These are phyloP conservation scores for Desmodesmus armatus DNA, from an alignment of 139 green algal species.

Conservation along the genomic window DNA sequence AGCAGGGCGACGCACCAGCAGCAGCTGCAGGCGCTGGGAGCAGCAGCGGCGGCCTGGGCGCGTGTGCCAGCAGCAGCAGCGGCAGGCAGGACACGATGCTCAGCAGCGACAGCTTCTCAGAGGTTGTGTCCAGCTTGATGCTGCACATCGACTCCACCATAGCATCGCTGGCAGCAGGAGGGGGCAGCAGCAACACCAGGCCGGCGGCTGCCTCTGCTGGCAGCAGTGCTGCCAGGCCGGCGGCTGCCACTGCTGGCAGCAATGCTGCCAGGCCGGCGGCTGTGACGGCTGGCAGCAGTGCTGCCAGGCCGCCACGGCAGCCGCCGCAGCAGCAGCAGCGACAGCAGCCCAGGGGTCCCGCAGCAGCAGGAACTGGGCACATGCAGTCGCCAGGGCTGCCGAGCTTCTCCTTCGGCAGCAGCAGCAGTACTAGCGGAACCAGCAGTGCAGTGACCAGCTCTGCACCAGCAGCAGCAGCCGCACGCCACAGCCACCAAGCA, in stretches of 20 bases:
- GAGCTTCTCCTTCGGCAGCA: no score
- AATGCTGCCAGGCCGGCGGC: no score
- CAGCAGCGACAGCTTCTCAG: slow-evolving; percentile 37
- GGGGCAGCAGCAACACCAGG: neutral
- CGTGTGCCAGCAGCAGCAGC: neutral
- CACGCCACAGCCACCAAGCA: no score
- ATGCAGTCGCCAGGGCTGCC: no score
- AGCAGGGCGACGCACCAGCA: neutral
- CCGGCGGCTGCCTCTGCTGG: neutral
- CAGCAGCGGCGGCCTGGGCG: neutral
- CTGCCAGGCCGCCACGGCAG: neutral
- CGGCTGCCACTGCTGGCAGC: no score
- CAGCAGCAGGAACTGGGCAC: no score
- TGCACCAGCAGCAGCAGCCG: no score
- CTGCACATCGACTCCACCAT: slow-evolving; percentile 42
- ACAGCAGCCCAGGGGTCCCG: no score
- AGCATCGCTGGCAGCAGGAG: slow-evolving; percentile 19
- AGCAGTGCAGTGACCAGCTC: no score
- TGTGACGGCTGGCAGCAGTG: neutral
- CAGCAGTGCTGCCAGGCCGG: neutral
- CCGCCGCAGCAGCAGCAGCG: no score
- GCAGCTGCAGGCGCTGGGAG: neutral
- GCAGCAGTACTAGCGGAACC: no score
- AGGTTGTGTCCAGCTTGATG: slow-evolving; percentile 27
- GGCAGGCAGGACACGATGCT: neutral